Base-by-base conservation (phyloP, 805 yeast species). In the Teunomyces tritomae region DNA sequence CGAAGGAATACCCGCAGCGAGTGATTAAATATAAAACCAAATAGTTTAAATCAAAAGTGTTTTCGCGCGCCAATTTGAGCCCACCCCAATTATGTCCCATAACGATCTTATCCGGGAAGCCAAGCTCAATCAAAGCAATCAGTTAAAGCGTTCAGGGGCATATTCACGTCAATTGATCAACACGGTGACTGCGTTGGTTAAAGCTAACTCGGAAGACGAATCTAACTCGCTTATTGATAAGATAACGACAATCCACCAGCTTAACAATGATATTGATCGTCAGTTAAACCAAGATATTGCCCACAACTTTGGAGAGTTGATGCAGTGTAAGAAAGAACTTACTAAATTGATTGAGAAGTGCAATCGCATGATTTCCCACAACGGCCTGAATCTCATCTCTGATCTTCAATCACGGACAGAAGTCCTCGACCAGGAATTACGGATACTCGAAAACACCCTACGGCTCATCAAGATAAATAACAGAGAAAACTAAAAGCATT, bases 381-480 rank as follows among this genome's bases (percentile, higher is more conserved):
- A 5, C 34, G 34, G 28, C n/a, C 43, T 28, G 43, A 29, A 40
- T 14, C 43, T 47, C 3, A 40, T 51, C 4, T 51, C 49, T 30
- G 41, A 28, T 44, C 45, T 39, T 43, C 55, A 61, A 49, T 49
- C 48, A 37, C 73, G 80, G 54, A 82, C 89, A 0, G 97, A 89
- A 59, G 51, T 76, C 11, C 58, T 87, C 2, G 96, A 89, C 63
- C 86, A 85, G 53, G 83, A 84, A 44, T 65, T 90, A 14, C 66
- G 96, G 41, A 81, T 87, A 1, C 63, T 89, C 39, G 96, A 89
- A 59, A 65, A 71, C 36, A 76, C 89, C 0, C 54, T 76, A 27
- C 51, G 49, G 39, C 40, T 59, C 10, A 50, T 65, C 10, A 53
- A 56, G 37, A 47, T 45, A 4, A 20, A 20, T 40, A 28, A 39